Evolutionary conservation across 495 filamentous ascomycete genomes (phyloP).

Genomic region (Alectoria sarmentosa): DNA sequence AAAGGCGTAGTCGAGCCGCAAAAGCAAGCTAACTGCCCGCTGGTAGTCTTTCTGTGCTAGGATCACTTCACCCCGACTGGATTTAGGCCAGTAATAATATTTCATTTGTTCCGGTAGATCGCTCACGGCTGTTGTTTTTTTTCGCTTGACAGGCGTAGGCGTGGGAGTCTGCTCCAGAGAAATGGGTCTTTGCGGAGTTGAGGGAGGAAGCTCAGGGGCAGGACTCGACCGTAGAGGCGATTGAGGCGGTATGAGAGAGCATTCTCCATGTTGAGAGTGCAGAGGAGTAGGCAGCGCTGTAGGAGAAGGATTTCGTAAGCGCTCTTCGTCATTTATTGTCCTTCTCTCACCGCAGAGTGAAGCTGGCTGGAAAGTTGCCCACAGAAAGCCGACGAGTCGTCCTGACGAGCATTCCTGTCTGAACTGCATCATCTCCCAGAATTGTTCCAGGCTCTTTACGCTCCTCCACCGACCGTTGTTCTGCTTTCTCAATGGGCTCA

Average conservation of each 20-base stretch:
- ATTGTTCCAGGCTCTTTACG: constrained; percentile 74
- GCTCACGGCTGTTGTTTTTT: constrained; percentile 21
- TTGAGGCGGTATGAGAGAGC: constrained; percentile 8
- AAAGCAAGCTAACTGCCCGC: constrained; percentile 64
- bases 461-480: constrained; percentile 69
- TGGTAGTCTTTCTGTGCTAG: constrained; percentile 69
- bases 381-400: constrained; percentile 85
- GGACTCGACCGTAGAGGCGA: constrained; percentile 12
- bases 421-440: constrained; percentile 99
- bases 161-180: constrained; percentile 17
- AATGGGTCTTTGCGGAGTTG: constrained; percentile 14
- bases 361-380: constrained; percentile 69
- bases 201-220: constrained; percentile 22
- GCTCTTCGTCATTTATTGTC: constrained; percentile 23
- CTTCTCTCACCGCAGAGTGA: constrained; percentile 28
- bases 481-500: constrained; percentile 30
- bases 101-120: constrained; percentile 39
- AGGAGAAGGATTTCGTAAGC: neutral
- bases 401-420: constrained; percentile 93
- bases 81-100: constrained; percentile 62
- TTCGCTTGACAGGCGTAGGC: constrained; percentile 9
- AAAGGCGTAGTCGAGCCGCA: constrained; percentile 79
- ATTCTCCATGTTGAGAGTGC: constrained; percentile 7
- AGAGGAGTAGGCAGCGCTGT: constrained; percentile 2
- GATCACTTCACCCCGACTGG: constrained; percentile 61